Percentiles rank a stretch among this genome's conserved stretches.
Evolutionary conservation across 352 stramenopile species (phyloP).

Genomic region (Phytophthora quininea): DNA sequence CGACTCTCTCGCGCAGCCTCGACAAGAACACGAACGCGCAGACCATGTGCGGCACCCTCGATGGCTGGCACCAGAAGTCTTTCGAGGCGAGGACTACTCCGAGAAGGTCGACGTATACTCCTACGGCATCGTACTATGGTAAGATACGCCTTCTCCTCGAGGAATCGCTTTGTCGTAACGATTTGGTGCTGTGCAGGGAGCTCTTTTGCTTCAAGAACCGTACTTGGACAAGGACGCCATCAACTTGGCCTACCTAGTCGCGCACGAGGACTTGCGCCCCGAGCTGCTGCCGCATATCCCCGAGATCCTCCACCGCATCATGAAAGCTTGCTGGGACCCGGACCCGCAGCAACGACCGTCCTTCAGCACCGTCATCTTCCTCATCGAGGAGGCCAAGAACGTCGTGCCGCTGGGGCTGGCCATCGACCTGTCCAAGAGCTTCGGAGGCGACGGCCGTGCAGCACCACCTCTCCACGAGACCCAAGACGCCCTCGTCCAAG

Average conservation of each 20-base stretch:
- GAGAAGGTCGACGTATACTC: slow-evolving; percentile 89
- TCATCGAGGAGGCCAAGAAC: slow-evolving; percentile 70
- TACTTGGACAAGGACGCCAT: slow-evolving; percentile 83
- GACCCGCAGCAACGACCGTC: slow-evolving; percentile 60
- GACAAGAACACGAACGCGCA: slow-evolving; percentile 71
- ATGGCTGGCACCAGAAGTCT: slow-evolving; percentile 86
- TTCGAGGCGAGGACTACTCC: slow-evolving; percentile 81
- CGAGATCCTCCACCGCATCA: slow-evolving; percentile 66
- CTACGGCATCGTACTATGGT: slow-evolving; percentile 86
- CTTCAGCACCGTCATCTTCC: slow-evolving; percentile 60
- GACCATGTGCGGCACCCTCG: slow-evolving; percentile 80
- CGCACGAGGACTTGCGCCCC: slow-evolving; percentile 73
- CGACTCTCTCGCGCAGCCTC: slow-evolving; percentile 76
- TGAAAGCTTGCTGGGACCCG: slow-evolving; percentile 70
- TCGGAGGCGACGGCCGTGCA: slow-evolving; percentile 41
- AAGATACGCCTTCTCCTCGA: background rate
- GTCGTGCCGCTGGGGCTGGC: slow-evolving; percentile 52
- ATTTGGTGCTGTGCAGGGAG: slow-evolving; percentile 41
- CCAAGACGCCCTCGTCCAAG: slow-evolving; percentile 36
- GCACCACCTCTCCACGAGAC: slow-evolving; percentile 27
- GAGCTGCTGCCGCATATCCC: slow-evolving; percentile 70
- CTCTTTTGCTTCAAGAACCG: slow-evolving; percentile 84
- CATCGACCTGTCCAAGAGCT: slow-evolving; percentile 63
- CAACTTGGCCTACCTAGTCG: slow-evolving; percentile 78
- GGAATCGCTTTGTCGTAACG: too few relatives aligned